These are phyloP conservation scores for Sanghuangporus baumii DNA, from an alignment of 1,284 basidiomycete genomes.

Conservation along the genomic window DNA sequence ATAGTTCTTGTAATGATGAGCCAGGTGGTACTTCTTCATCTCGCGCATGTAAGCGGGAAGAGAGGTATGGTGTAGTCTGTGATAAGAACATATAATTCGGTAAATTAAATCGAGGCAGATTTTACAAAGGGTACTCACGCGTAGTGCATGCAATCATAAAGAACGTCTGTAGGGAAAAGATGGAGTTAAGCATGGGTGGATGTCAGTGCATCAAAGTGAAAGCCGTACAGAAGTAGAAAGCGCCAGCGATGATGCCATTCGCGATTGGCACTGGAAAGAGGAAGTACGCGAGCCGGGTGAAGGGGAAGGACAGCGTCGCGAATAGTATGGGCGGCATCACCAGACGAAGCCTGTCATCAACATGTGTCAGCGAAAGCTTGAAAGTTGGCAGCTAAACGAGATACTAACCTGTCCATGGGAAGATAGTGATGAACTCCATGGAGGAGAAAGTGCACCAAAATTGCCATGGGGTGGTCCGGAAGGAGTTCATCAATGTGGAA, in stretches of 20 bases:
- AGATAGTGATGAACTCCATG: constrained; percentile 98
- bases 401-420: constrained; percentile 83
- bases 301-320: constrained; percentile 73
- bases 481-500: constrained; percentile 95
- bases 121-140: constrained; percentile 47
- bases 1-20: constrained; percentile 99
- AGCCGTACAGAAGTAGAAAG: constrained; percentile 85
- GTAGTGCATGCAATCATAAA: constrained; percentile 93
- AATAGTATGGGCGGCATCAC: constrained; percentile 98
- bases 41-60: constrained; percentile 85
- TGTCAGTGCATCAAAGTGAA: not conserved
- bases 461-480: constrained; percentile 77
- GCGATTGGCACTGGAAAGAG: constrained; percentile 84
- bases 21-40: constrained; percentile 97
- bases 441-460: constrained; percentile 88
- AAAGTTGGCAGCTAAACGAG: not conserved
- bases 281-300: constrained; percentile 81
- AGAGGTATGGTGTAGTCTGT: constrained; percentile 80
- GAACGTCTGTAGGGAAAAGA: constrained; percentile 48
- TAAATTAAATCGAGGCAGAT: not conserved
- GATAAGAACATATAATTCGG: constrained; percentile 13
- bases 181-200: constrained; percentile 12
- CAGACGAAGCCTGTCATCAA: constrained; percentile 62
- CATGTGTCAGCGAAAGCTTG: constrained; percentile 8
- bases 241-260: constrained; percentile 90